Conservation (phyloP, 495 filamentous ascomycete genomes). For the Neurospora sp. region DNA sequence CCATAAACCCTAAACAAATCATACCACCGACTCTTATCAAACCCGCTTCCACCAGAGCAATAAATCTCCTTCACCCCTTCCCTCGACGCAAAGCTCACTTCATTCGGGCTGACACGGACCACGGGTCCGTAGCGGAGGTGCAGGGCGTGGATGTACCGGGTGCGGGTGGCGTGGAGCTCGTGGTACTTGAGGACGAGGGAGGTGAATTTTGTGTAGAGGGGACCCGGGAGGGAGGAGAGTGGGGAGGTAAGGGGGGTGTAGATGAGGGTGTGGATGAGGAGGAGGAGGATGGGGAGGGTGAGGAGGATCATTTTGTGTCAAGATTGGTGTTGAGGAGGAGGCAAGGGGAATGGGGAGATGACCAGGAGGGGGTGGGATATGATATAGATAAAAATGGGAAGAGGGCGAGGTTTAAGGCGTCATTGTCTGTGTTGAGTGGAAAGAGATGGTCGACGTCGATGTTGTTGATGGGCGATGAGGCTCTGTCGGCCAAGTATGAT, state of each 20-base stretch:
- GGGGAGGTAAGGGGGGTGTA: slow-evolving; percentile 23
- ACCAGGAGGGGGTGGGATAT: neutral
- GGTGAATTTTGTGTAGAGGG: slow-evolving; percentile 42
- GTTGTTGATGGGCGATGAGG: neutral
- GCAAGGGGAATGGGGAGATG: neutral
- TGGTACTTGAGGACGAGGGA: slow-evolving; percentile 45
- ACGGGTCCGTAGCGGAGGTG: slow-evolving; percentile 47
- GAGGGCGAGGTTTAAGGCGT: neutral
- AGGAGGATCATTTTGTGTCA: slow-evolving; percentile 7
- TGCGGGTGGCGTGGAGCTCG: slow-evolving; percentile 45
- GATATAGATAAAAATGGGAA: neutral
- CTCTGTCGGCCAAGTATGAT: neutral
- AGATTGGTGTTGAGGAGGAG: neutral
- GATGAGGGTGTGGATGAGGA: slow-evolving; percentile 6
- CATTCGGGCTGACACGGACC: slow-evolving; percentile 48
- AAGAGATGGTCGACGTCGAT: neutral
- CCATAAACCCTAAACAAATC: slow-evolving; percentile 50
- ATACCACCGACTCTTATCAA: slow-evolving; percentile 61
- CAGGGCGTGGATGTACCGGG: slow-evolving; percentile 43
- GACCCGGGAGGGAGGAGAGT: slow-evolving; percentile 41
- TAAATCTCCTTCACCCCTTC: slow-evolving; percentile 58
- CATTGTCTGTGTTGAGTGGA: neutral
- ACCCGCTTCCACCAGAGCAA: slow-evolving; percentile 52
- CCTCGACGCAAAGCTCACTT: slow-evolving; percentile 49
- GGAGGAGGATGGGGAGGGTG: slow-evolving; percentile 4